These are phyloP conservation scores for Ascochyta rabiei DNA, from an alignment of 2,329 filamentous ascomycete species.

Conservation along the genomic window DNA sequence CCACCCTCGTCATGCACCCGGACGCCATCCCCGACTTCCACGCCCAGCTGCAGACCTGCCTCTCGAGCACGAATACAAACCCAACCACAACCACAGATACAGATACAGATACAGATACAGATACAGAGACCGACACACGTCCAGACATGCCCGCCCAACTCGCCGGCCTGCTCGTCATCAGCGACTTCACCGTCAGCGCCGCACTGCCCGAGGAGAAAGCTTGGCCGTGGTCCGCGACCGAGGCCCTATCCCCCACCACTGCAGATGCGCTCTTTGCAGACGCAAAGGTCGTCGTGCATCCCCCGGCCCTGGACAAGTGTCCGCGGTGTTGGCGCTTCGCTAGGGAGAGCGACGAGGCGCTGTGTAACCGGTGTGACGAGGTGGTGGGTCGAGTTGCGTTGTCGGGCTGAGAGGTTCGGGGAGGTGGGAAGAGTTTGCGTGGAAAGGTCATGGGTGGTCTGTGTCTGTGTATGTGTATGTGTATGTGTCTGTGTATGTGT, in stretches of 20 bases:
- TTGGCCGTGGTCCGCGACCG: constrained; percentile 22
- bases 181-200: constrained; percentile 36
- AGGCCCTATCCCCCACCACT: constrained; percentile 40
- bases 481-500: not conserved
- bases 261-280: constrained; percentile 18
- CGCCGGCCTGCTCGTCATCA: constrained; percentile 52
- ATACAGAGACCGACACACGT: no score
- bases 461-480: no score
- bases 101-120: no score
- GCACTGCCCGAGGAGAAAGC: not conserved
- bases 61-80: constrained; percentile 1
- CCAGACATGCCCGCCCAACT: constrained; percentile 39
- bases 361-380: constrained; percentile 77
- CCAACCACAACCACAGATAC: not conserved
- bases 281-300: constrained; percentile 42
- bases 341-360: constrained; percentile 65
- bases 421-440: no score
- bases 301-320: constrained; percentile 71
- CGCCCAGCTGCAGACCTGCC: constrained; percentile 1
- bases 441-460: no score
- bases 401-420: constrained; percentile 4
- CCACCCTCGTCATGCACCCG: constrained; percentile 51
- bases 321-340: constrained; percentile 87
- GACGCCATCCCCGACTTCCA: not conserved
- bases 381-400: constrained; percentile 54